phyloP scores from a whole-genome alignment of 208 protist species.

The Vickermania spadyakhi region DNA sequence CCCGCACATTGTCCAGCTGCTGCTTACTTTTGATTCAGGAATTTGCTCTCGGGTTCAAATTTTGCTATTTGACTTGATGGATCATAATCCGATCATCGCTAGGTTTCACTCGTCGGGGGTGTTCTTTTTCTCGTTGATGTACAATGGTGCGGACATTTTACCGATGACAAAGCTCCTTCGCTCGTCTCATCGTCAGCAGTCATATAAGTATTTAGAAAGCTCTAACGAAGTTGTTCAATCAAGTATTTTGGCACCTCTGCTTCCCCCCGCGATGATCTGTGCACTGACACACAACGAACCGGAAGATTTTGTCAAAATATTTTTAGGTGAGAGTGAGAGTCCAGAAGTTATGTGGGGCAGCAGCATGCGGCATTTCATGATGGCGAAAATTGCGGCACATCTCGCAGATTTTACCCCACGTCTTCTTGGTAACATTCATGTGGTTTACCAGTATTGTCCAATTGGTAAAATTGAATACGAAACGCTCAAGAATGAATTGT shows the following conservation, averaged over 20 bases:
- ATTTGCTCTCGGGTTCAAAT: slow-evolving; percentile 74
- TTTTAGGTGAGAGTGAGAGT: slow-evolving; percentile 92
- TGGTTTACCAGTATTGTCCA: slow-evolving; percentile 91
- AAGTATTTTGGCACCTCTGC: slow-evolving; percentile 78
- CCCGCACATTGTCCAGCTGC: slow-evolving; percentile 90
- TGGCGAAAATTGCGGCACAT: slow-evolving; percentile 87
- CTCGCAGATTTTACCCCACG: slow-evolving; percentile 90
- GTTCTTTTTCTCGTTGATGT: slow-evolving; percentile 94
- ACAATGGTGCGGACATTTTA: slow-evolving; percentile 90
- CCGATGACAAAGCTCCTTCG: slow-evolving; percentile 80
- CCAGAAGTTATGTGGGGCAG: slow-evolving; percentile 93
- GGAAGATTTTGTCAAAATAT: slow-evolving; percentile 86
- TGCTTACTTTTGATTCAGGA: slow-evolving; percentile 89
- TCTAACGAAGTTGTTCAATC: slow-evolving; percentile 42
- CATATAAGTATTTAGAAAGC: slow-evolving; percentile 44
- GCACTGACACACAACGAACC: slow-evolving; percentile 87
- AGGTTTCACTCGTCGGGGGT: slow-evolving; percentile 88
- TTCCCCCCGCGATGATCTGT: slow-evolving; percentile 93
- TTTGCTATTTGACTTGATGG: slow-evolving; percentile 81
- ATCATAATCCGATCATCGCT: slow-evolving; percentile 77
- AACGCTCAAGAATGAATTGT: slow-evolving; percentile 86
- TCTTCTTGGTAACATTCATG: slow-evolving; percentile 79
- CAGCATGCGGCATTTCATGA: slow-evolving; percentile 86
- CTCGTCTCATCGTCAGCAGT: slow-evolving; percentile 79
- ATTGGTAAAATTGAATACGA: slow-evolving; percentile 86